These are phyloP conservation scores for Candida michaelii DNA, from an alignment of 805 yeast genomes.

Conservation along the genomic window DNA sequence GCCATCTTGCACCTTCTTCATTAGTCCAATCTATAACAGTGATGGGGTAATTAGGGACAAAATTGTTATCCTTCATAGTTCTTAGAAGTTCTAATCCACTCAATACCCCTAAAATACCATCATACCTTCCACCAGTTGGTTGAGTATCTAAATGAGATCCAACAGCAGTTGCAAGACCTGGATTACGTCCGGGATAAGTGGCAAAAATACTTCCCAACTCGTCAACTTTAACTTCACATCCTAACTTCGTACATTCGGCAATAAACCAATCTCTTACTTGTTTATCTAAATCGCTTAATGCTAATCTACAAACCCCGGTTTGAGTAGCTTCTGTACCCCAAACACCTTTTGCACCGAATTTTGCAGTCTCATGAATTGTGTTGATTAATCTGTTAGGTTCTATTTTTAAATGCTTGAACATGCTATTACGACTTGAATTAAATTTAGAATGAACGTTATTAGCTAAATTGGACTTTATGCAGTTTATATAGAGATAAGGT, in stretches of 20 bases:
- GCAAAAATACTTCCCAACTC: constrained; percentile 71
- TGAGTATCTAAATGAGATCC: constrained; percentile 79
- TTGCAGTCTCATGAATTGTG: constrained; percentile 63
- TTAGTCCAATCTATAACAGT: constrained; percentile 71
- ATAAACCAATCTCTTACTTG: constrained; percentile 67
- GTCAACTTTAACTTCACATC: constrained; percentile 61
- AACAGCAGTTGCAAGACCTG: constrained; percentile 57
- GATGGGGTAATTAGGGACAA: constrained; percentile 63
- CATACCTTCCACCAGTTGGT: constrained; percentile 77
- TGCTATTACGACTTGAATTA: too few species aligned
- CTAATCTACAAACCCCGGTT: constrained; percentile 68
- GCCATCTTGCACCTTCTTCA: constrained; percentile 78
- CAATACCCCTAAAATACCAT: constrained; percentile 69
- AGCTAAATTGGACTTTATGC: background rate
- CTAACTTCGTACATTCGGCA: constrained; percentile 48
- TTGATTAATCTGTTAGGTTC: constrained; percentile 24
- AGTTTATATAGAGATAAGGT: too few species aligned
- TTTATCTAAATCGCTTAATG: constrained; percentile 62
- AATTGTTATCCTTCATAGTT: constrained; percentile 59
- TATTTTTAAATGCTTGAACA: constrained; percentile 8
- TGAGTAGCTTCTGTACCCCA: constrained; percentile 60
- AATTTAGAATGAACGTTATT: too few species aligned
- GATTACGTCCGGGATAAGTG: constrained; percentile 54
- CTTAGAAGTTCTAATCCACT: constrained; percentile 66
- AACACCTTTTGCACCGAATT: constrained; percentile 60